Evolutionary conservation across 2,329 filamentous ascomycete species (phyloP).

Genomic region (Pyricularia sp.): DNA sequence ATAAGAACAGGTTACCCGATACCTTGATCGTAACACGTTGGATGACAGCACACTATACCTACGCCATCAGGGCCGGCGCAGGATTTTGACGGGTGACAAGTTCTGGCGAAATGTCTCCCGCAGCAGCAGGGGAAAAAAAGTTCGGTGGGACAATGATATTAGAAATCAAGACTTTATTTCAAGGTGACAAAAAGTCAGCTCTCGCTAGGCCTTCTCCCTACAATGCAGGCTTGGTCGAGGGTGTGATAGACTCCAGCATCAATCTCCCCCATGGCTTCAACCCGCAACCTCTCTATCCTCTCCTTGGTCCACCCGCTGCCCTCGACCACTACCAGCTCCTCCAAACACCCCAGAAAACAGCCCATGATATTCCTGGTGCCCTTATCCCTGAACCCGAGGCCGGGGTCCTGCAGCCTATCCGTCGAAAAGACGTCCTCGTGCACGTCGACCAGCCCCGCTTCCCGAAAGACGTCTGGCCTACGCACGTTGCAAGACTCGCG

Average conservation of each 20-base stretch:
- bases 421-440: constrained; percentile 13
- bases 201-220: constrained; percentile 8
- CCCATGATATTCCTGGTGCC: constrained; percentile 11
- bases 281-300: constrained; percentile 7
- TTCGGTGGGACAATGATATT: too few species aligned
- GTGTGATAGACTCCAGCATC: constrained; percentile 12
- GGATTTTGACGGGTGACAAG: too few species aligned
- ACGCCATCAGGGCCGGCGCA: too few species aligned
- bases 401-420: constrained; percentile 11
- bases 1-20: too few species aligned
- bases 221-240: constrained; percentile 11
- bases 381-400: constrained; percentile 8
- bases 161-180: not conserved
- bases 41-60: too few species aligned
- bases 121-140: too few species aligned
- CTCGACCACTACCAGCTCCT: constrained; percentile 8
- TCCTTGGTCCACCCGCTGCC: constrained; percentile 9
- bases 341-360: constrained; percentile 10
- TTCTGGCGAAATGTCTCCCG: too few species aligned
- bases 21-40: too few species aligned
- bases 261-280: constrained; percentile 9
- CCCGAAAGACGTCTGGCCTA: constrained; percentile 5
- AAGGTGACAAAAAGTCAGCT: not conserved
- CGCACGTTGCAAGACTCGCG: constrained; percentile 6
- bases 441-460: constrained; percentile 9